A percentile compares a stretch with the other conserved stretches of the same genome.
phyloP scores from a whole-genome alignment of 2,329 filamentous ascomycete species.

The Tolypocladium inflatum region DNA sequence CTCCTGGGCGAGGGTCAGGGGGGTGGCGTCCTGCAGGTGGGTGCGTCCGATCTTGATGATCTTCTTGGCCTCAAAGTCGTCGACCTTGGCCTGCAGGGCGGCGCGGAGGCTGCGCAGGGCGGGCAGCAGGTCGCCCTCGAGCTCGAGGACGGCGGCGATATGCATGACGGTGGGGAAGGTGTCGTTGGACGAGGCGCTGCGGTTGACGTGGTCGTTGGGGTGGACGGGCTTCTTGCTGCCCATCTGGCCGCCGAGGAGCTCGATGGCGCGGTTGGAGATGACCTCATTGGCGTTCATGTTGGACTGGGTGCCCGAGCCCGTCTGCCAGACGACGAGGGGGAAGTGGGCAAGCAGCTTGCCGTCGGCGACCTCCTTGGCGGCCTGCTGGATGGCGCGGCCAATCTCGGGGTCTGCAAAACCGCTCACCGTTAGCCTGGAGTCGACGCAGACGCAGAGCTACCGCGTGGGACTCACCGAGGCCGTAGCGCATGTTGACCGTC shows the following conservation, averaged over 20 bases:
- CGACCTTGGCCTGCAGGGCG: constrained; percentile 79
- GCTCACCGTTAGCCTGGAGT: not conserved
- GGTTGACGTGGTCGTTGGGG: constrained; percentile 99
- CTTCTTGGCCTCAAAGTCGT: constrained; percentile 72
- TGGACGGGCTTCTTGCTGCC: constrained; percentile 97
- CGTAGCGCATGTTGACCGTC: constrained; percentile 89
- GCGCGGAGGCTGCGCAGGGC: constrained; percentile 72
- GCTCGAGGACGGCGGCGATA: constrained; percentile 90
- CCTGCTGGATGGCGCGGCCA: constrained; percentile 88
- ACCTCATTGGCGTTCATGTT: constrained; percentile 99
- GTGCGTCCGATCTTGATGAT: constrained; percentile 99
- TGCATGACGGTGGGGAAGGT: constrained; percentile 99
- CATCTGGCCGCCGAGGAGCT: constrained; percentile 90
- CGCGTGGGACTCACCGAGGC: constrained; percentile 53
- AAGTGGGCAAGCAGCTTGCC: constrained; percentile 96
- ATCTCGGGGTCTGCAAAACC: constrained; percentile 53
- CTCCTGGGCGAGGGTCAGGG: constrained; percentile 89
- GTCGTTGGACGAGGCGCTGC: constrained; percentile 97
- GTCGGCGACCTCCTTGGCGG: constrained; percentile 83
- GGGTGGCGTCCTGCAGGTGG: constrained; percentile 94
- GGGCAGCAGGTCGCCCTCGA: constrained; percentile 78
- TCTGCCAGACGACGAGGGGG: constrained; percentile 98
- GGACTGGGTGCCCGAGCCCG: constrained; percentile 94
- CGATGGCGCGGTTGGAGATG: constrained; percentile 97
- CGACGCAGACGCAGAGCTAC: not conserved